Conservation (phyloP, 768 basidiomycete genomes). For the Cubamyces lactineus region DNA sequence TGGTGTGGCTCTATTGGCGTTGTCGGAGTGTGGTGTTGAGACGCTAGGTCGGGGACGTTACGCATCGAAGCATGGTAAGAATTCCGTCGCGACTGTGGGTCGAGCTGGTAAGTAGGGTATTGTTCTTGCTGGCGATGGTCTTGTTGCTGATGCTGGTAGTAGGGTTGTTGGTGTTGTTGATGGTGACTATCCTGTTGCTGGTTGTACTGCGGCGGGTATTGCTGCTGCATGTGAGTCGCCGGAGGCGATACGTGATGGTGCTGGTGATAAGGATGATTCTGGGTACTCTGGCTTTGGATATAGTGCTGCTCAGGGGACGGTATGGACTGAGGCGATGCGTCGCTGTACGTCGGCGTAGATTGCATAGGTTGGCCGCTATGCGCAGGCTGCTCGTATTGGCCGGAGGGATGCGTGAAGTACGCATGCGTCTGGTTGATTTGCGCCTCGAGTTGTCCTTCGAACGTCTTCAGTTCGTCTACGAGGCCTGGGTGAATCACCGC, state of each 20-base stretch:
- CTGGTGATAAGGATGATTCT: neutral
- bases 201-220: slow-evolving; percentile 9
- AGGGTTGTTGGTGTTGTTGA: slow-evolving; percentile 1
- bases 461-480: slow-evolving; percentile 35
- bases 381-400: neutral
- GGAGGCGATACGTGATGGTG: neutral
- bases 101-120: neutral
- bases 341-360: neutral
- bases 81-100: neutral
- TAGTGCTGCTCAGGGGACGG: neutral
- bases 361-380: neutral
- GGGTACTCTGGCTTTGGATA: neutral
- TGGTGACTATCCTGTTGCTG: neutral
- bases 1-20: neutral
- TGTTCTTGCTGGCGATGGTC: neutral
- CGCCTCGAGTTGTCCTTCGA: slow-evolving; percentile 35
- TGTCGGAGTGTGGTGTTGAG: neutral
- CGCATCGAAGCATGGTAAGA: slow-evolving; percentile 4
- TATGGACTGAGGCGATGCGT: neutral
- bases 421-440: slow-evolving; percentile 31
- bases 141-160: slow-evolving; percentile 4
- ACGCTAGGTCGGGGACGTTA: neutral
- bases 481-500: slow-evolving; percentile 36
- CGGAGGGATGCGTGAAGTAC: slow-evolving; percentile 16
- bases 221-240: neutral